Evolutionary conservation across 306 rosid species (phyloP).

Genomic region (Boehmeria nivea): DNA sequence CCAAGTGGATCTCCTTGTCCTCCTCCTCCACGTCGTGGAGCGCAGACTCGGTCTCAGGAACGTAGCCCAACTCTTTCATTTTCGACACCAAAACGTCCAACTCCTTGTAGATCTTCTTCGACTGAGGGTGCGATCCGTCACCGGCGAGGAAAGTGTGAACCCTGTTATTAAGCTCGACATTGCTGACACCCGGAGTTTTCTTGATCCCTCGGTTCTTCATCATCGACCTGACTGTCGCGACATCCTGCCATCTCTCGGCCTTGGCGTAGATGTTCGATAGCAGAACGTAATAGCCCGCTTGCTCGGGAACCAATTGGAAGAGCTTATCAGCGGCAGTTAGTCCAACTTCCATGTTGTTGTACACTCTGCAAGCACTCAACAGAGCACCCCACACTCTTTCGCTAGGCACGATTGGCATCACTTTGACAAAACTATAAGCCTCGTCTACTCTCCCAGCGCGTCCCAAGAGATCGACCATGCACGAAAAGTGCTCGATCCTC

Average conservation of each 20-base stretch:
- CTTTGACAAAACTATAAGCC: constrained; percentile 50
- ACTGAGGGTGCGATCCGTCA: constrained; percentile 56
- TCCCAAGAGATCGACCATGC: constrained; percentile 67
- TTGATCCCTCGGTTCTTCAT: constrained; percentile 54
- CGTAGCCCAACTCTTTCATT: constrained; percentile 56
- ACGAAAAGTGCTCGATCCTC: constrained; percentile 50
- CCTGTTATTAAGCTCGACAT: constrained; percentile 54
- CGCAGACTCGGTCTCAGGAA: constrained; percentile 39
- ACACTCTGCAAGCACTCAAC: constrained; percentile 67
- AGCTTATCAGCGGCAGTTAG: constrained; percentile 54
- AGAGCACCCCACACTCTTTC: constrained; percentile 72
- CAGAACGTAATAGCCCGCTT: constrained; percentile 66
- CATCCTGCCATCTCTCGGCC: constrained; percentile 75
- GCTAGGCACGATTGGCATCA: constrained; percentile 60
- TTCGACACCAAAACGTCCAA: constrained; percentile 38
- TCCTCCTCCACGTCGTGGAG: constrained; percentile 51
- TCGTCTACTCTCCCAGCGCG: constrained; percentile 53
- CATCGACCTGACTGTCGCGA: constrained; percentile 35
- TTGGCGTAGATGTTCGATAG: constrained; percentile 77
- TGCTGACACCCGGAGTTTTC: constrained; percentile 63
- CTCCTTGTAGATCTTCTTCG: constrained; percentile 52
- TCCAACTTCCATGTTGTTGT: constrained; percentile 56
- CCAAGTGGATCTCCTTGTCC: constrained; percentile 39
- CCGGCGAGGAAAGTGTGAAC: constrained; percentile 77
- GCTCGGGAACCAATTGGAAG: constrained; percentile 48